Conservation (phyloP, 1,284 basidiomycete species). For the Cutaneotrichosporon sp. region DNA sequence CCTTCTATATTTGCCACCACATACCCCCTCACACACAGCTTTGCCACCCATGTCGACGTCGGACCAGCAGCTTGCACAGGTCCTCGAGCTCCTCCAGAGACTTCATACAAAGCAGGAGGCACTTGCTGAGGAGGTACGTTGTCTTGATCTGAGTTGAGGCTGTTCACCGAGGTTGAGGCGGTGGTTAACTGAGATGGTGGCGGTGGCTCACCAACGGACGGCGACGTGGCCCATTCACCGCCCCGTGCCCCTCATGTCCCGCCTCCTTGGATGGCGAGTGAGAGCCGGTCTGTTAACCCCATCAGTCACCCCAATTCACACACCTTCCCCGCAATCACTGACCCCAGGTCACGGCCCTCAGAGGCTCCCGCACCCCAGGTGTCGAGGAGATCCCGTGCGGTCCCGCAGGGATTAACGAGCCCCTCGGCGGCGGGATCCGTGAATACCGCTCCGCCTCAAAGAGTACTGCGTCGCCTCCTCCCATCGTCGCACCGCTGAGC, state of each 20-base stretch:
- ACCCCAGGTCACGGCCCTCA: slow-evolving; percentile 16
- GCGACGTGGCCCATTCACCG: neutral
- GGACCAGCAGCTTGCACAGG: slow-evolving; percentile 28
- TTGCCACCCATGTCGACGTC: slow-evolving; percentile 4
- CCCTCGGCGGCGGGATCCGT: slow-evolving; percentile 17
- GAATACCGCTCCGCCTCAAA: slow-evolving; percentile 20
- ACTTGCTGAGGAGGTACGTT: slow-evolving; percentile 38
- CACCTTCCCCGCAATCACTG: neutral
- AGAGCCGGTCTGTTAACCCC: too few relatives aligned
- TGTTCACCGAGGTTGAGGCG: neutral
- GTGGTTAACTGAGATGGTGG: neutral
- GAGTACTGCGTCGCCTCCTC: slow-evolving; percentile 14
- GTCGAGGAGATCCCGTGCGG: slow-evolving; percentile 25
- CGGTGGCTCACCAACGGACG: neutral
- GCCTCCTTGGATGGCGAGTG: too few relatives aligned
- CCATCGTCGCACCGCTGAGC: neutral
- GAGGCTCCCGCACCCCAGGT: slow-evolving; percentile 4
- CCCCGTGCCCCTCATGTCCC: too few relatives aligned
- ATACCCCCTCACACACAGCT: neutral
- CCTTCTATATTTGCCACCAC: neutral
- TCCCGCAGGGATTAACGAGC: slow-evolving; percentile 13
- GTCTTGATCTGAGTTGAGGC: neutral
- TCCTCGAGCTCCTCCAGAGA: slow-evolving; percentile 38
- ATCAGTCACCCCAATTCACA: too few relatives aligned
- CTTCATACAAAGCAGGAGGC: slow-evolving; percentile 42